Evolutionary conservation across 2,329 filamentous ascomycete genomes (phyloP).

Genomic region (Acrodontium crateriforme): DNA sequence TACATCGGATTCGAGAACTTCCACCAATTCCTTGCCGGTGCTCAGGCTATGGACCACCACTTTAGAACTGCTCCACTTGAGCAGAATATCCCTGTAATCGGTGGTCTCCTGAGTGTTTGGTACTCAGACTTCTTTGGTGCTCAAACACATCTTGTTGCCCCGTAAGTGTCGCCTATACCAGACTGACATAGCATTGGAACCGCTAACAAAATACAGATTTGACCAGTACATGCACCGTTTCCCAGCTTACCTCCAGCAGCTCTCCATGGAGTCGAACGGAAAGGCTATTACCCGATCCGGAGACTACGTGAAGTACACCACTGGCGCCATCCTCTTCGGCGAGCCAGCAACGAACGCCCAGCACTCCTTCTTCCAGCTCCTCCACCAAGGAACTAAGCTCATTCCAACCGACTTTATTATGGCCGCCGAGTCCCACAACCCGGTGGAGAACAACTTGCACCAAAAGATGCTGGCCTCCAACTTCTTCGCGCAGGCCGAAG

Average conservation of each 20-base stretch:
- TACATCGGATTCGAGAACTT: constrained; percentile 98
- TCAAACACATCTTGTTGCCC: constrained; percentile 92
- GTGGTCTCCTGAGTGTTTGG: constrained; percentile 90
- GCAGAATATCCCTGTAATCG: constrained; percentile 88
- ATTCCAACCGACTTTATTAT: constrained; percentile 98
- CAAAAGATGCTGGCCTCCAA: constrained; percentile 92
- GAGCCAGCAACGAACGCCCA: constrained; percentile 98
- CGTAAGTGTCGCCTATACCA: constrained; percentile 43
- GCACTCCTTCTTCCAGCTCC: constrained; percentile 99
- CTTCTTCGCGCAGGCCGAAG: constrained; percentile 81
- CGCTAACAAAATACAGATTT: constrained; percentile 35
- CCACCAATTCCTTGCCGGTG: constrained; percentile 85
- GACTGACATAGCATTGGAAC: constrained; percentile 1
- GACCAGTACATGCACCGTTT: constrained; percentile 2
- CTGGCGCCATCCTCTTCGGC: constrained; percentile 87
- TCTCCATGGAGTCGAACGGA: constrained; percentile 99
- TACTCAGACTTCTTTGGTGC: constrained; percentile 98
- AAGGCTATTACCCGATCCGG: constrained; percentile 88
- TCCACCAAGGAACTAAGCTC: constrained; percentile 98
- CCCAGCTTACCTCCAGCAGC: constrained; percentile 57
- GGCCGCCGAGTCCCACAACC: constrained; percentile 93
- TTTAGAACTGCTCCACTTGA: constrained; percentile 82
- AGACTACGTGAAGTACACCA: constrained; percentile 90
- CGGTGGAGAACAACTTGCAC: constrained; percentile 79
- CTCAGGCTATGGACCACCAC: constrained; percentile 96